Evolutionary conservation across 2,329 filamentous ascomycete genomes (phyloP), one percentile per base, ranked within the genome.

Genomic region (Diaporthe batatas): DNA sequence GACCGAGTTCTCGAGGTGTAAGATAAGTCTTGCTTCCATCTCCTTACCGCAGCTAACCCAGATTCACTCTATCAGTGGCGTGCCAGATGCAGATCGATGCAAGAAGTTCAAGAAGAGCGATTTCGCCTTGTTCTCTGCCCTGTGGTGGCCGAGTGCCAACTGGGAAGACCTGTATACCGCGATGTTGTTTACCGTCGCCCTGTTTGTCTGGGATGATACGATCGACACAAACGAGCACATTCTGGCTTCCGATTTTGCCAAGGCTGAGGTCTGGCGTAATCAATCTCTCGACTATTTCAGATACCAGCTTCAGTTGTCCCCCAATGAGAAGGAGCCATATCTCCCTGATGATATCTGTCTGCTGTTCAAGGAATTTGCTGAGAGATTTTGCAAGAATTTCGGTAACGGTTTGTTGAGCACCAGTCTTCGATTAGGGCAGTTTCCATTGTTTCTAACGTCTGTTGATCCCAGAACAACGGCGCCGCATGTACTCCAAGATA

Each of bases 121-220:
- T 73, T 81, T 82, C 72, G 79, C 75, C 29, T 74, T 78, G 5
- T 80, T 82, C 67, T 78, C 79, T 67, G 77, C 77, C 23, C 75
- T 81, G 77, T 82, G 80, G 80, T 80, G 80, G 74, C 79, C 79
- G 4, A 75, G 78, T 53, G 78, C 80, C 58, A 76, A 78, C 68
- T 81, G 80, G 80, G 75, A 77, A 16, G 79, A 81, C 57, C 77
- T 81, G 4, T 76, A 78, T 49, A 77, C 78, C 8, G 79, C 79
- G 2, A 79, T 79, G 44, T 75, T 79, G 2, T 81, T 81, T 70
- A 78, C 79, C 0, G 77, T 81, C 10, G 81, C 79, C 77, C 79
- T 81, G 47, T 82, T 82, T 68, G 77, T 80, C 44, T 81, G 80
- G 80, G 80, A 82, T 68, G 80, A 81, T 49, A 79, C 79, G 18